Conservation (phyloP, 164 flowering plant genomes). For the Magnolia officinalis region DNA sequence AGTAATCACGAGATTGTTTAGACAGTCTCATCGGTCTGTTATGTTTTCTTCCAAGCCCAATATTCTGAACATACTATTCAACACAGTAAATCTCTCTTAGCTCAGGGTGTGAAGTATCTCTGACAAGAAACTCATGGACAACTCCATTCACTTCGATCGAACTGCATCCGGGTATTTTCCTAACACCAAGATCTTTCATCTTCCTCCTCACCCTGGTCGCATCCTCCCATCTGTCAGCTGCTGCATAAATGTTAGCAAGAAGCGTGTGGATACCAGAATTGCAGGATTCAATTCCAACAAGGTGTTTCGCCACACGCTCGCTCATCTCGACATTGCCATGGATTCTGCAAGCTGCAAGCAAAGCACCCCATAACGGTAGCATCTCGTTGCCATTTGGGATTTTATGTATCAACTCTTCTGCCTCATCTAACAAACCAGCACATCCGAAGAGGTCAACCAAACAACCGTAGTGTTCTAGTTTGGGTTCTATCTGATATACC, state of each 20-base stretch:
- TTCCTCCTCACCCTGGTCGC: slow-evolving; percentile 53
- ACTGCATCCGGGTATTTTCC: slow-evolving; percentile 73
- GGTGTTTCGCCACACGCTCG: slow-evolving; percentile 47
- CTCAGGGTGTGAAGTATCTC: slow-evolving; percentile 7
- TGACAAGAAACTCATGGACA: slow-evolving; percentile 50
- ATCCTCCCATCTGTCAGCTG: slow-evolving; percentile 71
- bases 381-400: slow-evolving; percentile 34
- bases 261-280: slow-evolving; percentile 60
- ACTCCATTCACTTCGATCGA: slow-evolving; percentile 56
- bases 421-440: slow-evolving; percentile 60
- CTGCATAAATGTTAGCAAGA: slow-evolving; percentile 74
- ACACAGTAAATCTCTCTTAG: not conserved
- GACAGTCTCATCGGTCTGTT: not conserved
- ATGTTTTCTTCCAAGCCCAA: not conserved
- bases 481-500: slow-evolving; percentile 49
- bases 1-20: not conserved
- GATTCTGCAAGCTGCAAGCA: slow-evolving; percentile 74
- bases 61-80: not conserved
- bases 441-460: slow-evolving; percentile 75
- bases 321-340: slow-evolving; percentile 67
- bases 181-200: slow-evolving; percentile 56
- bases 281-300: slow-evolving; percentile 34
- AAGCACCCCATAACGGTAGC: slow-evolving; percentile 62
- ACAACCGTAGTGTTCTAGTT: slow-evolving; percentile 77
- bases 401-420: slow-evolving; percentile 43